Evolutionary conservation across 352 stramenopile genomes (phyloP).

Genomic region (Phytophthora lateralis): DNA sequence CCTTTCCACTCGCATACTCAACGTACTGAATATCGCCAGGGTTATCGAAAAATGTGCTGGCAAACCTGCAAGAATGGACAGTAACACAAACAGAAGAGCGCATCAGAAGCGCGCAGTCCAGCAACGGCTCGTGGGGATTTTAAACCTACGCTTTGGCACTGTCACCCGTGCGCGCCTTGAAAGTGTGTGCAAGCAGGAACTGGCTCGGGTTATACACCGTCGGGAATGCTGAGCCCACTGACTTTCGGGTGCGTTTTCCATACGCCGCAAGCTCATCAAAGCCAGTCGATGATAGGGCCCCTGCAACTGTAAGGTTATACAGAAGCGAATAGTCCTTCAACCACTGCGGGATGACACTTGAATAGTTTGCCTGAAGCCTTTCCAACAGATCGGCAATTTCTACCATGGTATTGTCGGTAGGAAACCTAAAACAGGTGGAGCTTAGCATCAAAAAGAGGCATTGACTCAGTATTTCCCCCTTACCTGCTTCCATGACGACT

Average conservation of each 20-base stretch:
- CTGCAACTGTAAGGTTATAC: constrained; percentile 58
- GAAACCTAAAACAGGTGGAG: constrained; percentile 35
- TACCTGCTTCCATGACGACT: constrained; percentile 69
- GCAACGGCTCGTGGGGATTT: neutral
- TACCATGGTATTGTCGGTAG: constrained; percentile 52
- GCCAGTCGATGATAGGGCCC: constrained; percentile 42
- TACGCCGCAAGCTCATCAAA: constrained; percentile 46
- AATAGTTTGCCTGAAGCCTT: constrained; percentile 50
- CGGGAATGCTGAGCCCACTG: constrained; percentile 12
- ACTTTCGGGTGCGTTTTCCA: constrained; percentile 40
- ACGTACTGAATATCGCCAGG: constrained; percentile 53
- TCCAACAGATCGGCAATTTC: constrained; percentile 50
- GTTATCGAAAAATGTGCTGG: constrained; percentile 63
- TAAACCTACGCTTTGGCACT: constrained; percentile 56
- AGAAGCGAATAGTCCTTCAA: constrained; percentile 59
- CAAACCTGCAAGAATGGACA: constrained; percentile 46
- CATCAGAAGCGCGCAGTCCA: neutral
- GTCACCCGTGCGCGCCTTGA: constrained; percentile 59
- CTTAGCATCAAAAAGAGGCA: neutral
- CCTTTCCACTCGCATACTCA: constrained; percentile 54
- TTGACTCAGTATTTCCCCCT: neutral
- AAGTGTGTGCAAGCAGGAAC: constrained; percentile 65
- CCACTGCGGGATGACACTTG: constrained; percentile 48
- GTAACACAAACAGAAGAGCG: neutral
- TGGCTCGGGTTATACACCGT: constrained; percentile 34